Evolutionary conservation across 345 rosid species (phyloP).

Genomic region (Eutrema heterophyllum): DNA sequence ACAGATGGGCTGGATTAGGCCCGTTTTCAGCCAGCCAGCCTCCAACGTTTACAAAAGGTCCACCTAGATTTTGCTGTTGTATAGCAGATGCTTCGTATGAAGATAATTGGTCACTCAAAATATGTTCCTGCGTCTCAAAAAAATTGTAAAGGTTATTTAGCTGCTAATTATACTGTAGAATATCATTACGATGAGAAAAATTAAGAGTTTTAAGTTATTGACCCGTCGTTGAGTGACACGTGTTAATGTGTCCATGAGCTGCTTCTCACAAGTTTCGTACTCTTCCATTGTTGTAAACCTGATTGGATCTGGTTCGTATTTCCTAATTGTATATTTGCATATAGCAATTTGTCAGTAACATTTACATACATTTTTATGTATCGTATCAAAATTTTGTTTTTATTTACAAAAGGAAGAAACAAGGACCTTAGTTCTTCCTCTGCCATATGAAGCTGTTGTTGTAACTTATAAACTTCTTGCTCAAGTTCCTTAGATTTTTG

Average conservation of each 20-base stretch:
- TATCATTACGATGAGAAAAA: not conserved
- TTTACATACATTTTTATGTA: not conserved
- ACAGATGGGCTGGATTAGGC: slow-evolving; percentile 40
- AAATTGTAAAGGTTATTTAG: not conserved
- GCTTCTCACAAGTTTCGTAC: slow-evolving; percentile 58
- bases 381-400: not conserved
- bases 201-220: not conserved
- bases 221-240: slow-evolving; percentile 62
- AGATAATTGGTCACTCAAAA: slow-evolving; percentile 39
- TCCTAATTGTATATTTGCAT: slow-evolving; percentile 31
- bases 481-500: slow-evolving; percentile 44
- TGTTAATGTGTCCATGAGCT: slow-evolving; percentile 52
- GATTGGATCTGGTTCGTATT: slow-evolving; percentile 52
- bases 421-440: slow-evolving; percentile 59
- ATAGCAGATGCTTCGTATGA: slow-evolving; percentile 50
- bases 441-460: slow-evolving; percentile 62
- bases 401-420: not conserved
- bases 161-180: not conserved
- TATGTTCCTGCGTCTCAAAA: slow-evolving; percentile 35
- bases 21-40: slow-evolving; percentile 48
- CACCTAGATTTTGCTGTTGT: slow-evolving; percentile 28
- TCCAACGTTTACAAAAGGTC: slow-evolving; percentile 45
- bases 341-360: not conserved
- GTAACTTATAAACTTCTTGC: slow-evolving; percentile 54
- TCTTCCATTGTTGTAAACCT: slow-evolving; percentile 49